Evolutionary conservation across 495 filamentous ascomycete genomes (phyloP).

Genomic region (Neurospora tetraspora): DNA sequence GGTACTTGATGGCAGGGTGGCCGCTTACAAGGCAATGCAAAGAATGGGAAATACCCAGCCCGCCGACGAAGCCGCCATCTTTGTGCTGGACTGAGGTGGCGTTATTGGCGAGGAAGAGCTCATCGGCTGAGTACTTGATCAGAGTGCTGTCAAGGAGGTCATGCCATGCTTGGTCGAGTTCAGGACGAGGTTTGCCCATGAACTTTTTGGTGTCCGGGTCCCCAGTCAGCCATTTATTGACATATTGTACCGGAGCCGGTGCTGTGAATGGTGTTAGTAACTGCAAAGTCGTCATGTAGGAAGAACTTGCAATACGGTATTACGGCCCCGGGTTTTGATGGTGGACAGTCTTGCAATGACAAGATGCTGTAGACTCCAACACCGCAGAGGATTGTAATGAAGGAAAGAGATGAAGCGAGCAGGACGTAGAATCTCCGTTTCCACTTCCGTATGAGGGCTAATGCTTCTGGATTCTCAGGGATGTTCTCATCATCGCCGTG

Average conservation of each 20-base stretch:
- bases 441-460: not conserved
- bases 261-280: not conserved
- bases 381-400: not conserved
- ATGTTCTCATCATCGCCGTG: not conserved
- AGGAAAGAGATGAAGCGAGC: not conserved
- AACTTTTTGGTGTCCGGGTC: conserved; percentile 10
- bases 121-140: conserved; percentile 6
- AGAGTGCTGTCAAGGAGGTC: conserved; percentile 8
- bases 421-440: not conserved
- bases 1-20: not conserved
- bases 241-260: conserved; percentile 8
- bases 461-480: not conserved
- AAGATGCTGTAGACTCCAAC: not conserved
- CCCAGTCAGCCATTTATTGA: conserved; percentile 5
- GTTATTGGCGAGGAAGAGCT: conserved; percentile 6
- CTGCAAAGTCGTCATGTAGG: not conserved
- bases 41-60: conserved; percentile 11
- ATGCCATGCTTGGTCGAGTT: conserved; percentile 15
- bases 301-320: conserved; percentile 2
- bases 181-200: conserved; percentile 10
- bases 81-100: conserved; percentile 5
- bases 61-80: conserved; percentile 14
- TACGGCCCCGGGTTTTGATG: not conserved
- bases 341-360: not conserved
- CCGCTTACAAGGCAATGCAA: conserved; percentile 13